Percentiles rank a stretch among this genome's conserved stretches.
Evolutionary conservation across 2,329 filamentous ascomycete genomes (phyloP).

Genomic region (Colletotrichum agaves): DNA sequence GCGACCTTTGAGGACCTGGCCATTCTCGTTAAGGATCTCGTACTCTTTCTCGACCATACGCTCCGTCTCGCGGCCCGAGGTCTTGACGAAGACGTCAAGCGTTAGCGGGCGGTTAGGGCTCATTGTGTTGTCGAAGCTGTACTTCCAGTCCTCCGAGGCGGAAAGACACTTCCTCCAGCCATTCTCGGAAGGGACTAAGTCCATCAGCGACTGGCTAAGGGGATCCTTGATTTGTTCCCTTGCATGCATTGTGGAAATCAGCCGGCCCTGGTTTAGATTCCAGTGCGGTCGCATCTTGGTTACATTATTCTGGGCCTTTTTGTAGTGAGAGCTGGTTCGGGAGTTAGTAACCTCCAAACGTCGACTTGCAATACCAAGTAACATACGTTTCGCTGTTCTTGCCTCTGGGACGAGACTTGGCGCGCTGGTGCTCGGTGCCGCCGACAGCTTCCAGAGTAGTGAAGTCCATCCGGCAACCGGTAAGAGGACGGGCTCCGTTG

Average conservation of each 20-base stretch:
- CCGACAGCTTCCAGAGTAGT: conserved; percentile 34
- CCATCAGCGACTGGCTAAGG: conserved; percentile 49
- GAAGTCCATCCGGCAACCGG: conserved; percentile 41
- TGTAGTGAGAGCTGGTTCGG: conserved; percentile 31
- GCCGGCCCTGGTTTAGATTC: conserved; percentile 43
- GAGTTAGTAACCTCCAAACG: conserved; percentile 2
- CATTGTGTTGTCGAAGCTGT: conserved; percentile 55
- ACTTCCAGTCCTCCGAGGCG: conserved; percentile 51
- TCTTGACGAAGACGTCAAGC: conserved; percentile 52
- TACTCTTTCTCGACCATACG: conserved; percentile 60
- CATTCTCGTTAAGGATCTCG: conserved; percentile 58
- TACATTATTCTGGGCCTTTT: conserved; percentile 47
- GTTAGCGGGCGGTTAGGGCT: conserved; percentile 52
- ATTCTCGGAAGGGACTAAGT: conserved; percentile 42
- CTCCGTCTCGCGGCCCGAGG: conserved; percentile 52
- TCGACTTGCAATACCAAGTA: not conserved
- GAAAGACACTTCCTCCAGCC: conserved; percentile 10
- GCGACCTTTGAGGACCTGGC: conserved; percentile 55
- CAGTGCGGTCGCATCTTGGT: conserved; percentile 47
- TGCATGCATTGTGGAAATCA: conserved; percentile 48
- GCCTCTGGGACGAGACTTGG: conserved; percentile 49
- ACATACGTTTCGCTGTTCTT: conserved; percentile 47
- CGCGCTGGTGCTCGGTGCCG: conserved; percentile 45
- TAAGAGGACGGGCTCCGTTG: conserved; percentile 47
- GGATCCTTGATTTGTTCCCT: conserved; percentile 50